Percentiles rank a stretch among this genome's conserved stretches.
phyloP scores from a whole-genome alignment of 2,329 filamentous ascomycete species.

The Stagonosporopsis rhizophila region DNA sequence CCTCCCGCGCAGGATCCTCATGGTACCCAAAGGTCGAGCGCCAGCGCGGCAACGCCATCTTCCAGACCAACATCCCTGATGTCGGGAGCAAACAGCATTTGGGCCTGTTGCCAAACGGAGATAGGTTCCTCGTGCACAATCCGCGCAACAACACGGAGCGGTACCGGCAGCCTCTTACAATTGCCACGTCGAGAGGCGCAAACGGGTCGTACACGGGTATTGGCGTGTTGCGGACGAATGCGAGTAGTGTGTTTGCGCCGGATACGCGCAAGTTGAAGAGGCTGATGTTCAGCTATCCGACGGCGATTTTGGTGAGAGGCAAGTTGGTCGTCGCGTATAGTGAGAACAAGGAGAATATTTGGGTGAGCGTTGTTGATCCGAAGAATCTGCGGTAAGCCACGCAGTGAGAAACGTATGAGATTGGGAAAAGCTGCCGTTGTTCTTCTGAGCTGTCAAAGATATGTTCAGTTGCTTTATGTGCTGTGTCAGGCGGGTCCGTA shows the following conservation, averaged over 20 bases:
- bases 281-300: conserved; percentile 23
- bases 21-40: conserved; percentile 18
- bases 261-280: conserved; percentile 22
- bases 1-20: conserved; percentile 4
- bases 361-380: conserved; percentile 21
- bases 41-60: conserved; percentile 19
- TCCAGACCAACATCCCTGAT: conserved; percentile 22
- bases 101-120: conserved; percentile 13
- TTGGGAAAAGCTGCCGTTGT: too few species aligned
- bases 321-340: conserved; percentile 22
- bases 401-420: too few species aligned
- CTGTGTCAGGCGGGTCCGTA: too few species aligned
- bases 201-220: conserved; percentile 17
- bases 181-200: conserved; percentile 13
- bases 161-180: conserved; percentile 19
- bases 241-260: conserved; percentile 19
- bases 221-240: conserved; percentile 21
- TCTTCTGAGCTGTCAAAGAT: too few species aligned
- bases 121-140: conserved; percentile 21
- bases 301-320: conserved; percentile 18
- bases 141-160: conserved; percentile 19
- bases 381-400: conserved; percentile 8
- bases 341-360: conserved; percentile 27
- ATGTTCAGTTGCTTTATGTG: too few species aligned
- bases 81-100: conserved; percentile 22